Evolutionary conservation across 768 basidiomycete species (phyloP).

Genomic region (Strobilomyces dryophilus): DNA sequence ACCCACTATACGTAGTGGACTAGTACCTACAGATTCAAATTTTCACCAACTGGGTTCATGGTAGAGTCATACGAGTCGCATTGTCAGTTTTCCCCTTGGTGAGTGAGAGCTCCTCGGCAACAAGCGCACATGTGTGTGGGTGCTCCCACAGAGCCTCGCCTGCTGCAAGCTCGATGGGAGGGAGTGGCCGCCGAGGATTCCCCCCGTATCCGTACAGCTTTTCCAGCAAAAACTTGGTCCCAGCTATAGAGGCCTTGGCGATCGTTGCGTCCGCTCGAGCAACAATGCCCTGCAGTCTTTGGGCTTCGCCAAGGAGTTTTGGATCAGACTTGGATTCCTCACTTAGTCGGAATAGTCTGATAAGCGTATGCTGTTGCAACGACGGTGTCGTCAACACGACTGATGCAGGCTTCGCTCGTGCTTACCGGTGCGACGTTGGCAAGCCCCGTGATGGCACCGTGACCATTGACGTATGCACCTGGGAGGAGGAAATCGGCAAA

Average conservation of each 20-base stretch:
- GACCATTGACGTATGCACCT: slow-evolving; percentile 64
- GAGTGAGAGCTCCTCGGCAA: slow-evolving; percentile 58
- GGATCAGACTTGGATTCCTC: slow-evolving; percentile 52
- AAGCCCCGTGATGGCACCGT: slow-evolving; percentile 89
- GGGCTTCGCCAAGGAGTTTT: slow-evolving; percentile 60
- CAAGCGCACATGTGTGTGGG: slow-evolving; percentile 63
- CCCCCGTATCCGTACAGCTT: slow-evolving; percentile 81
- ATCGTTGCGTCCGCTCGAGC: slow-evolving; percentile 80
- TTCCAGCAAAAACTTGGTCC: slow-evolving; percentile 78
- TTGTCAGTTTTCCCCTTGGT: slow-evolving; percentile 28
- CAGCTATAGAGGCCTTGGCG: slow-evolving; percentile 69
- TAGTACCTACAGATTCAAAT: not conserved
- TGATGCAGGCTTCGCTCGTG: not conserved
- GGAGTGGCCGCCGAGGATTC: slow-evolving; percentile 70
- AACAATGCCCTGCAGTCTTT: slow-evolving; percentile 73
- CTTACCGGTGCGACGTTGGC: slow-evolving; percentile 78
- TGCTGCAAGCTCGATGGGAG: slow-evolving; percentile 52
- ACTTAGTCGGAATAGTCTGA: slow-evolving; percentile 59
- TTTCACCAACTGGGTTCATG: not conserved
- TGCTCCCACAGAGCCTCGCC: slow-evolving; percentile 70
- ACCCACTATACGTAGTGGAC: too few species aligned
- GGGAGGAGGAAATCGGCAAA: slow-evolving; percentile 82
- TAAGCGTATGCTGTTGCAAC: slow-evolving; percentile 47
- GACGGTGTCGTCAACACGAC: not conserved
- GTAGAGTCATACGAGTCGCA: not conserved